These are phyloP conservation scores for Coprinellus aureogranulatus DNA, from an alignment of 768 basidiomycete genomes.

Conservation along the genomic window DNA sequence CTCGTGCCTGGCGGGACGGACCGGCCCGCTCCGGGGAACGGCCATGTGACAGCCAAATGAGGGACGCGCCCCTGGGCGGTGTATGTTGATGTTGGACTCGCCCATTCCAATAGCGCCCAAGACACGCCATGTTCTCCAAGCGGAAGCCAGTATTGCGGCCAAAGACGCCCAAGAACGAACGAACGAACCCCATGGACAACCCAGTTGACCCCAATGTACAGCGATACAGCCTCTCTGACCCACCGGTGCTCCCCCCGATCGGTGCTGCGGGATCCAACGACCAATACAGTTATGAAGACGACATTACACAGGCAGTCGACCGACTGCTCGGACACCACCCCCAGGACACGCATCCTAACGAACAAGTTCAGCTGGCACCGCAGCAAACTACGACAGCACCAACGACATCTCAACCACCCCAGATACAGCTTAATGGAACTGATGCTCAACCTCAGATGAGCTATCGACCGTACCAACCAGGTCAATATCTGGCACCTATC, in stretches of 20 bases:
- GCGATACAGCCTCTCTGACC: slow-evolving; percentile 33
- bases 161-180: slow-evolving; percentile 18
- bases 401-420: slow-evolving; percentile 15
- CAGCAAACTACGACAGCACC: slow-evolving; percentile 13
- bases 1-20: no score
- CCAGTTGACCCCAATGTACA: slow-evolving; percentile 24
- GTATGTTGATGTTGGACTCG: no score
- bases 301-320: slow-evolving; percentile 19
- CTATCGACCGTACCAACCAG: slow-evolving; percentile 56
- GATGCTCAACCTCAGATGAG: slow-evolving; percentile 3
- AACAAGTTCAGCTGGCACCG: neutral
- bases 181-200: slow-evolving; percentile 13
- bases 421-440: slow-evolving; percentile 9
- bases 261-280: slow-evolving; percentile 4
- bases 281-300: slow-evolving; percentile 9
- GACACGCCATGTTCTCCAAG: slow-evolving; percentile 23
- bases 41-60: no score
- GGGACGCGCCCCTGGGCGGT: no score
- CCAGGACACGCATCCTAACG: slow-evolving; percentile 1
- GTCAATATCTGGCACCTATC: slow-evolving; percentile 59
- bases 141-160: slow-evolving; percentile 33
- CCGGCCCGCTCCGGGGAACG: no score
- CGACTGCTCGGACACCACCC: slow-evolving; percentile 16
- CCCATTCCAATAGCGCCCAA: slow-evolving; percentile 7
- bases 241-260: slow-evolving; percentile 14